These are phyloP conservation scores for Rhizophagus prolifer DNA, from an alignment of 192 early-diverging fungal genomes.

Conservation along the genomic window DNA sequence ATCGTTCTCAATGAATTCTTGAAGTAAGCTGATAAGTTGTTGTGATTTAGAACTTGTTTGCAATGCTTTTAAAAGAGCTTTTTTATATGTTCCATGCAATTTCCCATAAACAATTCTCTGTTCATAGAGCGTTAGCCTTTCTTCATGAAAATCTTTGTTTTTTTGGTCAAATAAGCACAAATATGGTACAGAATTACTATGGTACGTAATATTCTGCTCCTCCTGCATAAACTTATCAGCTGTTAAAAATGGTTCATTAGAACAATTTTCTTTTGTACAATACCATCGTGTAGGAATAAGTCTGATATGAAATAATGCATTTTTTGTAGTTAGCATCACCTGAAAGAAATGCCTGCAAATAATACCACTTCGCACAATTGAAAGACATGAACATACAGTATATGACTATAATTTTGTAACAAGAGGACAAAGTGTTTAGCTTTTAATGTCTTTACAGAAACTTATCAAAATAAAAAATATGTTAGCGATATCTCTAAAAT, in stretches of 20 bases:
- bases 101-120: not conserved
- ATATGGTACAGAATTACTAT: not conserved
- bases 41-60: not conserved
- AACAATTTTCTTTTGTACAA: not conserved
- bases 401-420: too few species aligned
- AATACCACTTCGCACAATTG: not conserved
- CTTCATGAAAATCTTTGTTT: not conserved
- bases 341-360: not conserved
- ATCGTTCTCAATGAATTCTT: conserved; percentile 9
- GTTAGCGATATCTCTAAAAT: too few species aligned
- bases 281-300: not conserved
- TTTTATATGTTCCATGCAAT: not conserved
- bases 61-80: not conserved
- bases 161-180: not conserved
- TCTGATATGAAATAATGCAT: conserved; percentile 4
- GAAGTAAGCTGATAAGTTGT: not conserved
- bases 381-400: too few species aligned
- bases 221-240: conserved; percentile 4
- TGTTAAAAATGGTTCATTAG: not conserved
- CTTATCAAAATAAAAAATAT: too few species aligned
- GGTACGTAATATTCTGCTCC: not conserved
- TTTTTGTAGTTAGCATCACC: conserved; percentile 1
- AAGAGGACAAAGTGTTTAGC: too few species aligned
- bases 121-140: not conserved
- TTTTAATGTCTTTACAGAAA: too few species aligned